These are phyloP conservation scores for Lomentospora prolificans DNA, from an alignment of 2,329 filamentous ascomycete species.

Conservation along the genomic window DNA sequence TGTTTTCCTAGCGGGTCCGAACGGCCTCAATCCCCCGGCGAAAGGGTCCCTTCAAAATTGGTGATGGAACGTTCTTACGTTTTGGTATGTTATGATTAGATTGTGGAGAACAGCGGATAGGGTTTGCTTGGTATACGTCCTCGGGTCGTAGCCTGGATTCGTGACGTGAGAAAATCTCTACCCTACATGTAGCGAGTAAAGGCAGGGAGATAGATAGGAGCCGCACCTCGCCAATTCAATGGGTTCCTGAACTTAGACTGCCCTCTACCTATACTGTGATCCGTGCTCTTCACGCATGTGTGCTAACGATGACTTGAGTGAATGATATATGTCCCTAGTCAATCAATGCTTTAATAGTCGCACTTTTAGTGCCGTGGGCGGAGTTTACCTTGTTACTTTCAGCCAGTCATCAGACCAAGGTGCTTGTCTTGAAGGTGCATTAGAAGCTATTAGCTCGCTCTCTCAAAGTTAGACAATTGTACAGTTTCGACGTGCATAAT, in stretches of 20 bases:
- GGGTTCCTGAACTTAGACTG: neutral
- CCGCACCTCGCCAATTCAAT: neutral
- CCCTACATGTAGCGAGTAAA: neutral
- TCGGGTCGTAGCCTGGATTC: neutral
- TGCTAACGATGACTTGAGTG: no score
- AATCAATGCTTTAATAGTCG: no score
- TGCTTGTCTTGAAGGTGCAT: no score
- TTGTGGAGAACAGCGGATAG: neutral
- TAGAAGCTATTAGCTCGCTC: no score
- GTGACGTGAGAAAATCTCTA: neutral
- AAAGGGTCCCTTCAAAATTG: neutral
- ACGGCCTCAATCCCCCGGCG: neutral
- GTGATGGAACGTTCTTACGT: neutral
- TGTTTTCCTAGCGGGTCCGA: neutral
- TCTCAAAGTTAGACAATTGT: no score
- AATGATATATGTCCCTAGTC: no score
- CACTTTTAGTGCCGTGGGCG: no score
- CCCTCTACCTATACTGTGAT: no score
- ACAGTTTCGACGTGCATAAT: no score
- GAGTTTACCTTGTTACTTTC: no score
- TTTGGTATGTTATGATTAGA: neutral
- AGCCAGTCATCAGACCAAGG: no score
- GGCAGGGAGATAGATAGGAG: neutral
- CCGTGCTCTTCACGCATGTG: no score
- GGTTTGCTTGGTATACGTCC: neutral